Base-by-base conservation (phyloP, 139 green algal genomes). In the Coccomyxa sp. region DNA sequence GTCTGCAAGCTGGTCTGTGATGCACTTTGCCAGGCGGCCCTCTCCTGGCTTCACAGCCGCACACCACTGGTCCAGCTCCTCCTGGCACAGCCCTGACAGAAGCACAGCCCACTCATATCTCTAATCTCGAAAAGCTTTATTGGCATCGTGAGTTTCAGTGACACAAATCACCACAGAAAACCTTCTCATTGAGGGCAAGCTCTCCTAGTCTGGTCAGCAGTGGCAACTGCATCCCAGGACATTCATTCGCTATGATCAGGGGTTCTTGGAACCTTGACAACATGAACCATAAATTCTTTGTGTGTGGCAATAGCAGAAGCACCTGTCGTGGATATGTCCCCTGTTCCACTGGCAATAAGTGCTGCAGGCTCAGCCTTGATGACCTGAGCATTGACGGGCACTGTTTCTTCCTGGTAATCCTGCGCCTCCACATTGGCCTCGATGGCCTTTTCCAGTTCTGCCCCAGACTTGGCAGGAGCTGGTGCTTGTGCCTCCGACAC, bases 11-110 rank as follows among this genome's bases (percentile, higher is more conserved):
- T 91, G 82, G 18, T 95, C 88, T 15, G 85, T 89, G 28, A 97
- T 81, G 86, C 93, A 97, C 12, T 88, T 87, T 12, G 89, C 87
- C 79, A 95, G 82, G 45, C 88, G 80, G 11, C 88, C 86, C 31
- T 92, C 82, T 0, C 93, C 93, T 17, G 87, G 87, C 30, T 89
- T 86, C 15, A 94, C 86, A 60, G 91, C 91, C 9, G 84, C 74
- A 86, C 94, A 97, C 25, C 90, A 92, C 0, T 79, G 38, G 13
- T 92, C 79, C 14, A 96, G 88, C n/a, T 95, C 93, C 9, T 83
- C 80, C 51, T 81, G 67, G 80, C 93, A 97, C 11, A 86, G 84
- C 32, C 93, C 93, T 95, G 90, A 31, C 68, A 12, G 0, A 11
- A 7, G 38, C 38, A 51, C 38, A 51, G 38, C 38, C 3, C 38